Conservation (phyloP, 2,329 filamentous ascomycete genomes). For the Botrytis porri region DNA sequence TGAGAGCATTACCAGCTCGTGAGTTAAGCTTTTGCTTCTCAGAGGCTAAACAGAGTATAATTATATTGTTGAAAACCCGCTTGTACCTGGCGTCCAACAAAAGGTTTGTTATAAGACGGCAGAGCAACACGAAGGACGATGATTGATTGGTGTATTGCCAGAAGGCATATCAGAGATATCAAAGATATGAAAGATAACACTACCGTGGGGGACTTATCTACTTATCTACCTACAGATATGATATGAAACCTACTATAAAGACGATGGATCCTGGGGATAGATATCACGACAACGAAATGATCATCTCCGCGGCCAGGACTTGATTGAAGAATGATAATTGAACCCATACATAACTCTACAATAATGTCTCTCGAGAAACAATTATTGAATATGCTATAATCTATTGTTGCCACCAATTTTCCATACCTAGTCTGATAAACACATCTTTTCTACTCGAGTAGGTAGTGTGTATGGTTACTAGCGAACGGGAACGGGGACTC, state of each 20-base stretch:
- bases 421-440: background rate
- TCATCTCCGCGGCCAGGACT: slow-evolving; percentile 8
- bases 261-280: background rate
- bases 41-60: background rate
- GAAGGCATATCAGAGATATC: background rate
- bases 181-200: slow-evolving; percentile 14
- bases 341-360: background rate
- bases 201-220: background rate
- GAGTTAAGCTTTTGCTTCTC: background rate
- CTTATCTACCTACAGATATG: background rate
- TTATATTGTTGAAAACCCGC: background rate
- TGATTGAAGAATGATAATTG: background rate
- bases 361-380: background rate
- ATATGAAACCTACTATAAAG: slow-evolving; percentile 2
- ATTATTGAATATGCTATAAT: background rate
- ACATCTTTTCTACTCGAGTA: no score
- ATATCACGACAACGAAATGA: background rate
- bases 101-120: background rate
- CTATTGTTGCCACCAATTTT: background rate
- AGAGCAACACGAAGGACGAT: background rate
- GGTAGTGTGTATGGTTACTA: background rate
- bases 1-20: no score
- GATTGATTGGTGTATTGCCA: background rate
- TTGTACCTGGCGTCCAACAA: background rate
- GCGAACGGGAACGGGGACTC: background rate